These are phyloP conservation scores for Cladophialophora yegresii DNA, from an alignment of 2,329 filamentous ascomycete species.

Conservation along the genomic window DNA sequence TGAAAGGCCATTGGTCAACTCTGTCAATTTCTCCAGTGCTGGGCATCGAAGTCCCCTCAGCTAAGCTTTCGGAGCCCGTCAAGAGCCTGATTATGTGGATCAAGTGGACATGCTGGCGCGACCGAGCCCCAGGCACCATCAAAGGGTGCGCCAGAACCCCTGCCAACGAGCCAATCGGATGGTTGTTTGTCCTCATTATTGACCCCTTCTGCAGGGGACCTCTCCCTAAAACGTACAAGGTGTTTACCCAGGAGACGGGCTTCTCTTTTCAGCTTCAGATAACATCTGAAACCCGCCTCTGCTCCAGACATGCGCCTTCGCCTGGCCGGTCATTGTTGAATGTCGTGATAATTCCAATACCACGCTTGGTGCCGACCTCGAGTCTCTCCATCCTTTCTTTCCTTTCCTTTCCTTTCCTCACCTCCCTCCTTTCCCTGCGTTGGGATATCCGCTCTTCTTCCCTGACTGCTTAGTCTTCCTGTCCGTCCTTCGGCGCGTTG, in stretches of 20 bases:
- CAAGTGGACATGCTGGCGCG: neutral
- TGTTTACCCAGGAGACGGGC: constrained; percentile 5
- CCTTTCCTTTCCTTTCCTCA: neutral
- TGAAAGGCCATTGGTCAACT: constrained; percentile 6
- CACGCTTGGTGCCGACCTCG: constrained; percentile 12
- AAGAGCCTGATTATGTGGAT: constrained; percentile 2
- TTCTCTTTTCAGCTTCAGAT: constrained; percentile 19
- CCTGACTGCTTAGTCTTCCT: neutral
- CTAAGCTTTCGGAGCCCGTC: constrained; percentile 27
- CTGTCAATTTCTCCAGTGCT: neutral
- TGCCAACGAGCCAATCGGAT: constrained; percentile 4
- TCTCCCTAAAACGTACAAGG: neutral
- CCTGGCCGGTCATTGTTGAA: constrained; percentile 11
- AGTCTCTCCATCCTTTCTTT: neutral
- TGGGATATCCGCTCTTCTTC: neutral
- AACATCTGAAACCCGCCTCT: constrained; percentile 20
- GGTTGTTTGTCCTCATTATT: neutral
- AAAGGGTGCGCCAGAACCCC: constrained; percentile 5
- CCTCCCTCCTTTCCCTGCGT: constrained; percentile 9
- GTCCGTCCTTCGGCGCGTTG: constrained; percentile 1
- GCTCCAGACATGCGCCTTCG: constrained; percentile 16
- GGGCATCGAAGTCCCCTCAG: neutral
- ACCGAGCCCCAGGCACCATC: constrained; percentile 11
- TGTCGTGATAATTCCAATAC: constrained; percentile 9
- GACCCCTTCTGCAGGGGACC: neutral